Evolutionary conservation across 805 yeast species (phyloP).

Genomic region (Candida wancherniae): DNA sequence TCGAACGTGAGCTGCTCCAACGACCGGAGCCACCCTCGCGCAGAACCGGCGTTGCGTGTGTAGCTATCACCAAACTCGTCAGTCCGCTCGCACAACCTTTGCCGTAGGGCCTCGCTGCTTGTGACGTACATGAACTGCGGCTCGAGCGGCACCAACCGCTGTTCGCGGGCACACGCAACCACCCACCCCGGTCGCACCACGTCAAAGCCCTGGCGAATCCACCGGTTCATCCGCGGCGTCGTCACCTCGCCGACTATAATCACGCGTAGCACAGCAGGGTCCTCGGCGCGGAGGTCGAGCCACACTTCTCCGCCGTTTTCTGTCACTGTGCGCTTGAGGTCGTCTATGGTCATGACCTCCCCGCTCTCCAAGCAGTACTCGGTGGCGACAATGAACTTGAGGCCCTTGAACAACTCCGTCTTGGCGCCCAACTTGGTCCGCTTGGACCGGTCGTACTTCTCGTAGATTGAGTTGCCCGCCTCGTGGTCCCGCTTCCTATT

Average conservation of each 20-base stretch:
- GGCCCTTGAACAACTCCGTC: slow-evolving; percentile 39
- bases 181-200: slow-evolving; percentile 70
- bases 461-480: slow-evolving; percentile 15
- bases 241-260: slow-evolving; percentile 23
- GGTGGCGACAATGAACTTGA: slow-evolving; percentile 49
- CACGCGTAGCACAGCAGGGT: slow-evolving; percentile 4
- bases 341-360: slow-evolving; percentile 26
- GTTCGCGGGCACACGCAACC: slow-evolving; percentile 52
- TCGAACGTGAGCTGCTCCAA: slow-evolving; percentile 10
- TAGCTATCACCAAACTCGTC: slow-evolving; percentile 67
- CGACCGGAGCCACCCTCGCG: slow-evolving; percentile 7
- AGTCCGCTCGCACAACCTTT: slow-evolving; percentile 28
- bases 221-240: slow-evolving; percentile 25
- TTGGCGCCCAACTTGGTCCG: slow-evolving; percentile 7
- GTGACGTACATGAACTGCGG: slow-evolving; percentile 52
- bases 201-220: slow-evolving; percentile 45
- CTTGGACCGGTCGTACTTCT: slow-evolving; percentile 12
- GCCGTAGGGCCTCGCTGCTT: slow-evolving; percentile 18
- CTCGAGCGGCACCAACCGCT: slow-evolving; percentile 48
- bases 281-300: slow-evolving; percentile 14
- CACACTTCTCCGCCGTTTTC: slow-evolving; percentile 49
- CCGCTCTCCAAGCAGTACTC: slow-evolving; percentile 35
- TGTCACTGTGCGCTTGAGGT: slow-evolving; percentile 35
- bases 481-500: slow-evolving; percentile 19
- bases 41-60: slow-evolving; percentile 22